phyloP scores from a whole-genome alignment of 495 filamentous ascomycete species.

The Penicillium diatomitis region DNA sequence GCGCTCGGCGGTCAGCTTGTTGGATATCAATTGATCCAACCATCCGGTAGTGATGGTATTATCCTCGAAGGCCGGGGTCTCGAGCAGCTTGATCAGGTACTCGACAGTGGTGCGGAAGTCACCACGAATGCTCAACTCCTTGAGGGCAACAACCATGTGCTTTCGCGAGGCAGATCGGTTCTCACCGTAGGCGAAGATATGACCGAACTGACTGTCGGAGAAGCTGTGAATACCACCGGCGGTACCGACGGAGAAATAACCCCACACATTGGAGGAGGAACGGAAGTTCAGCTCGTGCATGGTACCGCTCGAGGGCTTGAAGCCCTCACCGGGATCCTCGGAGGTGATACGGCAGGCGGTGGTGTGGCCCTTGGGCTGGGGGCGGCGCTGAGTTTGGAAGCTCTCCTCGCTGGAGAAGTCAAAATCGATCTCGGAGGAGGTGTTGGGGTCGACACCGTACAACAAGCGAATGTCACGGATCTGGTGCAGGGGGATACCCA shows the following conservation, averaged over 20 bases:
- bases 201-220: slow-evolving; percentile 97
- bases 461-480: slow-evolving; percentile 93
- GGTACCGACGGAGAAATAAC: slow-evolving; percentile 98
- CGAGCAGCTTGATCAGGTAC: slow-evolving; percentile 96
- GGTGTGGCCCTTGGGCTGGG: slow-evolving; percentile 89
- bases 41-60: slow-evolving; percentile 99
- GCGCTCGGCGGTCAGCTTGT: slow-evolving; percentile 92
- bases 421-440: slow-evolving; percentile 85
- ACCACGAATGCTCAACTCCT: slow-evolving; percentile 98
- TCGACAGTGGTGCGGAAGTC: slow-evolving; percentile 98
- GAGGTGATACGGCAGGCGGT: slow-evolving; percentile 99
- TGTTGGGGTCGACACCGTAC: slow-evolving; percentile 89
- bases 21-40: slow-evolving; percentile 97
- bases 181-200: slow-evolving; percentile 99
- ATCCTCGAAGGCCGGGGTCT: slow-evolving; percentile 96
- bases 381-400: slow-evolving; percentile 74
- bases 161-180: slow-evolving; percentile 91
- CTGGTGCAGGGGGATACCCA: slow-evolving; percentile 93
- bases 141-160: slow-evolving; percentile 98
- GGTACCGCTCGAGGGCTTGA: slow-evolving; percentile 98
- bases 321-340: slow-evolving; percentile 96
- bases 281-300: slow-evolving; percentile 99
- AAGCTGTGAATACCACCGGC: slow-evolving; percentile 97
- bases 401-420: slow-evolving; percentile 86
- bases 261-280: slow-evolving; percentile 97